Percentiles rank a stretch among this genome's conserved stretches.
phyloP scores from a whole-genome alignment of 1,284 basidiomycete genomes.

The Hemileia vastatrix region DNA sequence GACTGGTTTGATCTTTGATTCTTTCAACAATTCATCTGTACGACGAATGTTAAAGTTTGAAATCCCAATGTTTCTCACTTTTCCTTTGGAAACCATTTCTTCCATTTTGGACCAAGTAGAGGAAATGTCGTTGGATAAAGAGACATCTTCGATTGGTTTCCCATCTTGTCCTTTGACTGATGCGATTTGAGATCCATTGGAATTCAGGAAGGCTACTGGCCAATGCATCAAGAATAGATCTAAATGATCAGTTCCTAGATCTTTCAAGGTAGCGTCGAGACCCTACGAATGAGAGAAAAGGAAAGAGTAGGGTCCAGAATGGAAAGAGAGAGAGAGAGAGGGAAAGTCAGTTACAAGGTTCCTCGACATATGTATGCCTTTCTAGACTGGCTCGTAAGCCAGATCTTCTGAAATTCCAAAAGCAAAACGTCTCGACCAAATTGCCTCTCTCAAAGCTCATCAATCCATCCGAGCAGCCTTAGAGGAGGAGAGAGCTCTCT shows the following conservation, averaged over 20 bases:
- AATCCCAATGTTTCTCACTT: constrained; percentile 30
- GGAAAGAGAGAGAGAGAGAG: background rate
- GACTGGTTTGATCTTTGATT: constrained; percentile 31
- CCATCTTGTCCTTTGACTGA: constrained; percentile 33
- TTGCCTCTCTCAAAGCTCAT: too few relatives aligned
- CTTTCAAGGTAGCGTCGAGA: background rate
- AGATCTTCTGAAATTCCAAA: too few relatives aligned
- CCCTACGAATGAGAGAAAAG: background rate
- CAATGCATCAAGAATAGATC: background rate
- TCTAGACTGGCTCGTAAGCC: too few relatives aligned
- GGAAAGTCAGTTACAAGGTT: too few relatives aligned
- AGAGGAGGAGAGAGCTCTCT: too few relatives aligned
- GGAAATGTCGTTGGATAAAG: constrained; percentile 32
- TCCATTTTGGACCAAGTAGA: constrained; percentile 37
- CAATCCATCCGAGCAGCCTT: too few relatives aligned
- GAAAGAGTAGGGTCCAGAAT: background rate
- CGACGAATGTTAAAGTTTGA: constrained; percentile 40
- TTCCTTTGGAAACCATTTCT: constrained; percentile 39
- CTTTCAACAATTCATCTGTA: constrained; percentile 28
- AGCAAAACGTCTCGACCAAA: too few relatives aligned
- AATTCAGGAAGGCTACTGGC: constrained; percentile 36
- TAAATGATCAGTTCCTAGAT: background rate
- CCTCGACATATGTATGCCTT: too few relatives aligned
- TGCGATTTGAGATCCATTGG: constrained; percentile 31
- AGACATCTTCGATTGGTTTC: constrained; percentile 6